phyloP scores from a whole-genome alignment of 2,329 filamentous ascomycete genomes.

The Monilinia fructicola region DNA sequence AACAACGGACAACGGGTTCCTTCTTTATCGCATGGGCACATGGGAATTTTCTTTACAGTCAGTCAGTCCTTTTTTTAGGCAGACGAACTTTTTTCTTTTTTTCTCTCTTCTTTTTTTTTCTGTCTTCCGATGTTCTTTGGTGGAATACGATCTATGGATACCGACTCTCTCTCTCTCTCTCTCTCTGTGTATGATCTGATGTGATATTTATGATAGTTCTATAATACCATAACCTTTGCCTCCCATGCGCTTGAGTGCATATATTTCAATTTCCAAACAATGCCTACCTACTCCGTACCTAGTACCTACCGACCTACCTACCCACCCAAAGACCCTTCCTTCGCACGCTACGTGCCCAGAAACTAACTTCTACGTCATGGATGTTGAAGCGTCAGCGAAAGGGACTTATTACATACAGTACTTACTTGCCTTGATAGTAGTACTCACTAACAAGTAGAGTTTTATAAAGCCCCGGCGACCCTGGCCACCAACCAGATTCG shows the following conservation, averaged over 20 bases:
- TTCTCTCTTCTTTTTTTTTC: background rate
- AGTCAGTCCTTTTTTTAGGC: background rate
- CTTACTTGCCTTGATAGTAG: background rate
- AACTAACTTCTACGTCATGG: constrained; percentile 1
- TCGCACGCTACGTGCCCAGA: background rate
- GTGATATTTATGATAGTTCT: no score
- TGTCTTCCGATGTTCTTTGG: background rate
- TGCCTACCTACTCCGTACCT: no score
- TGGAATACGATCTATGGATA: background rate
- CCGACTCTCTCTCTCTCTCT: no score
- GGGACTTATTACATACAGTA: no score
- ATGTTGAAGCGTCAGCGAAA: background rate
- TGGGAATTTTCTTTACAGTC: background rate
- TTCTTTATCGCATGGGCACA: background rate
- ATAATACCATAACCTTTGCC: no score
- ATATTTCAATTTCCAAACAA: no score
- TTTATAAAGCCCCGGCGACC: background rate
- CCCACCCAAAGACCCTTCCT: no score
- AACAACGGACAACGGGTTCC: constrained; percentile 1
- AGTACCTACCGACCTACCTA: no score
- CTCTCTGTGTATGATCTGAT: background rate
- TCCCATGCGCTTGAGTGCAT: no score
- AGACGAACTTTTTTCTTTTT: background rate
- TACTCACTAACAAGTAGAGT: no score
- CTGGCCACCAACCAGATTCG: background rate